These are phyloP conservation scores for Pholiota conissans DNA, from an alignment of 768 basidiomycete genomes.

Conservation along the genomic window DNA sequence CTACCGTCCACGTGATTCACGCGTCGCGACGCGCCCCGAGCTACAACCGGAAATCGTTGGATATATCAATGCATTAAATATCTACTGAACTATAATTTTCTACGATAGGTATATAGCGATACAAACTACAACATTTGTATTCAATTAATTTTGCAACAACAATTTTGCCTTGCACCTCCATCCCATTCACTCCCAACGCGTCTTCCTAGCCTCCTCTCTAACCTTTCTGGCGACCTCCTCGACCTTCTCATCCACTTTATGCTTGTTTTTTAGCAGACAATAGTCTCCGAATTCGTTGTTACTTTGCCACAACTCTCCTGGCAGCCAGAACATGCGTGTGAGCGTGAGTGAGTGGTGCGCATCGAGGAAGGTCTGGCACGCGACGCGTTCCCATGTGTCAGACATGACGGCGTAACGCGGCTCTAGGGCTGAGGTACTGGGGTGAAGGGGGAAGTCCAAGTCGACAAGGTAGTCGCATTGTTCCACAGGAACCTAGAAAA, in stretches of 20 bases:
- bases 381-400: constrained; percentile 77
- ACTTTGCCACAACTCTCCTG: constrained; percentile 65
- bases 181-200: constrained; percentile 1
- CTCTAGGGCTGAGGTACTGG: constrained; percentile 55
- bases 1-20: background rate
- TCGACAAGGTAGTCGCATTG: constrained; percentile 92
- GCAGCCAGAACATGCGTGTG: constrained; percentile 81
- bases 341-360: constrained; percentile 67
- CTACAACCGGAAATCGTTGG: no score
- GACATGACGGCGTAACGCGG: constrained; percentile 76
- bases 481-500: constrained; percentile 58
- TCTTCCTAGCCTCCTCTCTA: background rate
- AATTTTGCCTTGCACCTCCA: background rate
- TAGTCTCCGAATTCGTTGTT: constrained; percentile 87
- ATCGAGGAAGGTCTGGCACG: constrained; percentile 85
- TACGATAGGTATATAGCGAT: background rate
- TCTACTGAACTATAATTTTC: background rate
- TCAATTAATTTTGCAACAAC: background rate
- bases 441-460: constrained; percentile 79
- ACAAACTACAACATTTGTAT: background rate
- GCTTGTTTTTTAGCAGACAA: constrained; percentile 76
- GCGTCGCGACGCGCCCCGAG: background rate
- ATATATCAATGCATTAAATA: background rate
- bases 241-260: constrained; percentile 37
- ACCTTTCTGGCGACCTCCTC: constrained; percentile 11